Conservation (phyloP, 306 rosid genomes). For the Acacia acuminata region DNA sequence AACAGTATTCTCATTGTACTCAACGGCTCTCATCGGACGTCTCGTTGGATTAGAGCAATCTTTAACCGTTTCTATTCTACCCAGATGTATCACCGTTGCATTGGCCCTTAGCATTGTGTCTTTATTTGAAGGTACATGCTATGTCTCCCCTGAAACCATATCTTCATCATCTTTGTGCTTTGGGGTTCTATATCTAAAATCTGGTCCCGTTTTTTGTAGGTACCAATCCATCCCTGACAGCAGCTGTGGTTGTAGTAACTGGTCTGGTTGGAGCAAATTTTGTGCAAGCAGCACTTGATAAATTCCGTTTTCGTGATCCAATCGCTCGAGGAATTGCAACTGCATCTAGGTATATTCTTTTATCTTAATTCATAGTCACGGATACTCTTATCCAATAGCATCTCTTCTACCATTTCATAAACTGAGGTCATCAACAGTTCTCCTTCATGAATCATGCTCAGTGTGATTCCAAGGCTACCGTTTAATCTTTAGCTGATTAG, state of each 20-base stretch:
- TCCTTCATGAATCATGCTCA: neutral
- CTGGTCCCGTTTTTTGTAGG: slow-evolving; percentile 48
- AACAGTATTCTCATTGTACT: slow-evolving; percentile 85
- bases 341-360: slow-evolving; percentile 78
- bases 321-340: slow-evolving; percentile 98
- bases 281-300: slow-evolving; percentile 89
- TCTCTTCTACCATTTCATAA: neutral
- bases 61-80: slow-evolving; percentile 86
- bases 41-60: slow-evolving; percentile 78
- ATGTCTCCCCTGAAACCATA: neutral
- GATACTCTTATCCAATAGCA: neutral
- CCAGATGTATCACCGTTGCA: slow-evolving; percentile 94
- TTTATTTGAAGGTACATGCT: slow-evolving; percentile 79
- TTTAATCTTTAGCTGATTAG: neutral
- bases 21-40: slow-evolving; percentile 93
- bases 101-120: slow-evolving; percentile 95
- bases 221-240: slow-evolving; percentile 88
- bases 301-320: slow-evolving; percentile 75
- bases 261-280: slow-evolving; percentile 97
- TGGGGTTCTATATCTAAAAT: slow-evolving; percentile 3
- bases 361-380: neutral
- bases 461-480: neutral
- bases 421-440: neutral
- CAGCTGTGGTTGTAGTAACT: slow-evolving; percentile 89
- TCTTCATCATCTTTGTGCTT: slow-evolving; percentile 7